Evolutionary conservation across 371 early-diverging fungal genomes (phyloP).

Genomic region (Syncephalastrum contaminatum): DNA sequence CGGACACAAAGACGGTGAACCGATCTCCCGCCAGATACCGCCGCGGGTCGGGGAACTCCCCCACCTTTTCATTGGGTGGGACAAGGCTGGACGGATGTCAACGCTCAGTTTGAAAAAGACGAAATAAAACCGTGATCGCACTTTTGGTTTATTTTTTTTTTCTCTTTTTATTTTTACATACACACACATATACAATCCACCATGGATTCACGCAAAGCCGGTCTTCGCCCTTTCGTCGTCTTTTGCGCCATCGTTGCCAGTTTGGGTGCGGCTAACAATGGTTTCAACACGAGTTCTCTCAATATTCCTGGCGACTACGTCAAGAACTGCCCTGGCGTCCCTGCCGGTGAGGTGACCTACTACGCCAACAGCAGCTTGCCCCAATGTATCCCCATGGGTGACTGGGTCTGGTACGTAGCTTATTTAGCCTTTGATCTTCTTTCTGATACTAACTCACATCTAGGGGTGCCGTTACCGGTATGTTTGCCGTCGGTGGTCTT

Average conservation of each 20-base stretch:
- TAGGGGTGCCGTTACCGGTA: conserved; percentile 65
- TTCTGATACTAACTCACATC: background rate
- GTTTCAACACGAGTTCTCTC: conserved; percentile 44
- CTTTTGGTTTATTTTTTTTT: background rate
- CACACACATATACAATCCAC: conserved; percentile 1
- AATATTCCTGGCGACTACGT: conserved; percentile 44
- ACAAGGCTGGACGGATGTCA: too few species aligned
- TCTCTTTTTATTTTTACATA: conserved; percentile 4
- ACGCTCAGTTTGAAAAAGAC: too few species aligned
- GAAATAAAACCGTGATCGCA: too few species aligned
- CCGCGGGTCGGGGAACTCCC: too few species aligned
- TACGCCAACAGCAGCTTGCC: conserved; percentile 39
- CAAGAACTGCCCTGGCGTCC: conserved; percentile 36
- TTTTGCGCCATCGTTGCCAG: conserved; percentile 43
- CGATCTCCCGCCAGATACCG: too few species aligned
- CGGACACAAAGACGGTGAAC: too few species aligned
- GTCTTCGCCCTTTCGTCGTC: conserved; percentile 30
- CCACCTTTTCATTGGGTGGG: too few species aligned
- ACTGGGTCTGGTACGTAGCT: conserved; percentile 47
- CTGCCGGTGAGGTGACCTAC: conserved; percentile 33
- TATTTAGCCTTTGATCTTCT: background rate
- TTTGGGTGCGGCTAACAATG: conserved; percentile 44
- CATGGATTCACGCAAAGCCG: conserved; percentile 30
- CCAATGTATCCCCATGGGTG: conserved; percentile 45
- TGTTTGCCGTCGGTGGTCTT: conserved; percentile 75